Base-by-base conservation (phyloP, 2,329 filamentous ascomycete species). In the Paecilomyces sp. region DNA sequence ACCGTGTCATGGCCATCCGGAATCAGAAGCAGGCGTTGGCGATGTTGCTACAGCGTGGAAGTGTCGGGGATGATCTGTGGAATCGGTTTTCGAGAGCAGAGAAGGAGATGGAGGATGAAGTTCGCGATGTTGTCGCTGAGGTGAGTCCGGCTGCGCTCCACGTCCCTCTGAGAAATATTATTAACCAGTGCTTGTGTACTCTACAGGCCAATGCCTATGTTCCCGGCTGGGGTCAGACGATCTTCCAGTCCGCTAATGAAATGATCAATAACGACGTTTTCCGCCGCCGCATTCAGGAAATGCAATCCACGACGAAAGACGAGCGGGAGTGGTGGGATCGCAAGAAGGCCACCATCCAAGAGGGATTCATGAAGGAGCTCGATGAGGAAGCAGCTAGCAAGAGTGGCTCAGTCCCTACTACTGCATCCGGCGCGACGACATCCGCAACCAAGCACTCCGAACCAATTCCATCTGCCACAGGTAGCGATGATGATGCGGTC, bases 211-310 rank as follows among this genome's bases (percentile, higher is more conserved):
- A 97, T 73, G 92, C 90, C 22, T 89, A 97, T 64, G 83, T 86
- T 1, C 88, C 90, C 55, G 88, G 88, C 74, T 99, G 94, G 94
- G 94, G 94, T 62, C 88, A 94, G 72, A 86, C 85, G 59, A 97
- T 99, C 74, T 99, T 99, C 84, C 94, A 99, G 76, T 92, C 90
- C 54, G 94, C 94, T 58, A 96, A 96, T 76, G 94, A 99, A 77
- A 97, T 99, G 77, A 87, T 89, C 61, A 88, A 91, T 71, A 97
- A 97, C 78, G 84, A 85, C 51, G 78, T 87, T 54, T 83, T 96
- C 70, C 89, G 91, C 65, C 82, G 88, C 65, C 85, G 88, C 56
- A 82, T 96, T 22, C 84, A 87, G 54, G 88, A 92, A 63, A 86
- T 96, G 60, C 87, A 92, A 68, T 78, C 81, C 30, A 88, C 90